These are phyloP conservation scores for Hanseniaspora thailandica DNA, from an alignment of 805 yeast genomes.

Conservation along the genomic window DNA sequence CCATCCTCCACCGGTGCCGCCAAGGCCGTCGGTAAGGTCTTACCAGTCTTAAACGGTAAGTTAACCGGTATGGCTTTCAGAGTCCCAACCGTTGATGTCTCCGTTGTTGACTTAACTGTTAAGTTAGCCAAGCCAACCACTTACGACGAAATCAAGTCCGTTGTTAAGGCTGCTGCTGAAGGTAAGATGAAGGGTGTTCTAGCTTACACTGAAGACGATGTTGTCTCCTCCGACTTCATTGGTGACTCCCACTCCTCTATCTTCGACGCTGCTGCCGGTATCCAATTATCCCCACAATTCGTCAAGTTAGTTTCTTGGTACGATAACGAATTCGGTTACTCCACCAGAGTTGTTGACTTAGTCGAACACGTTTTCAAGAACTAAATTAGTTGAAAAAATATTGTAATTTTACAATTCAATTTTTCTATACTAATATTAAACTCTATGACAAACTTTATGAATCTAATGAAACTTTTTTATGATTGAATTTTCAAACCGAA, in stretches of 20 bases:
- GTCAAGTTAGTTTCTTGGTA: slow-evolving; percentile 63
- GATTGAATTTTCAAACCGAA: slow-evolving; percentile 5
- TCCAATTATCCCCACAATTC: slow-evolving; percentile 57
- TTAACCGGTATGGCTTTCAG: slow-evolving; percentile 64
- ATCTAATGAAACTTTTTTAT: slow-evolving; percentile 12
- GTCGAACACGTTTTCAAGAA: slow-evolving; percentile 46
- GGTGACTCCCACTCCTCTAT: slow-evolving; percentile 51
- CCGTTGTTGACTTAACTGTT: slow-evolving; percentile 61
- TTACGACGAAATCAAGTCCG: slow-evolving; percentile 52
- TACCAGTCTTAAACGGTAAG: slow-evolving; percentile 60
- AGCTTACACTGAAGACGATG: slow-evolving; percentile 62
- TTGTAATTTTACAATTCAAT: background rate
- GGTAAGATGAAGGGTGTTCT: slow-evolving; percentile 51
- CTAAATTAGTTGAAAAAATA: slow-evolving; percentile 4
- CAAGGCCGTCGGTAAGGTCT: slow-evolving; percentile 64
- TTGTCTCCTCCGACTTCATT: slow-evolving; percentile 59
- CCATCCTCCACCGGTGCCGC: slow-evolving; percentile 73
- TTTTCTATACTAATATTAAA: background rate
- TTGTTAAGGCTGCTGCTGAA: slow-evolving; percentile 47
- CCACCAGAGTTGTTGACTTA: slow-evolving; percentile 65
- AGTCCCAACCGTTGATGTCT: slow-evolving; percentile 64
- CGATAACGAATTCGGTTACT: slow-evolving; percentile 67
- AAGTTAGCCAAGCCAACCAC: slow-evolving; percentile 47
- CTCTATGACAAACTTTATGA: slow-evolving; percentile 10
- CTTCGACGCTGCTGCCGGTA: slow-evolving; percentile 61